These are phyloP conservation scores for Deakozyma indianensis DNA, from an alignment of 805 yeast genomes.

Conservation along the genomic window DNA sequence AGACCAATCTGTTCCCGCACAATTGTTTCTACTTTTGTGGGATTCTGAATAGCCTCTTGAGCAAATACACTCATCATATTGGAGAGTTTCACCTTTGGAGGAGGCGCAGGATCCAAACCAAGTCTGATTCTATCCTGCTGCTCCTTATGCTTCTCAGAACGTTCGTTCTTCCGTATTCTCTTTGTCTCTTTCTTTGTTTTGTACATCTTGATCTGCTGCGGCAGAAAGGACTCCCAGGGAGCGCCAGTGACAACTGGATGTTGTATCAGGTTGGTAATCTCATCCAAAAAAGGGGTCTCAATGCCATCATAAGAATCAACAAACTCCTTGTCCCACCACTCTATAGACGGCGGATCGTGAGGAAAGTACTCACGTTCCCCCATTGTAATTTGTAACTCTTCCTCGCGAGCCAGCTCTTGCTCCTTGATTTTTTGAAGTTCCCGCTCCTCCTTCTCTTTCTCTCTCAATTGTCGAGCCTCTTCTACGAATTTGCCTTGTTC, in stretches of 20 bases:
- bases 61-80: constrained; percentile 81
- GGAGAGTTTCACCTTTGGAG: constrained; percentile 71
- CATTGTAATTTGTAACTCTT: not conserved
- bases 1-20: constrained; percentile 58
- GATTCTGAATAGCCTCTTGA: constrained; percentile 74
- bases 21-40: constrained; percentile 66
- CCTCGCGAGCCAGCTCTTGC: not conserved
- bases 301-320: constrained; percentile 26
- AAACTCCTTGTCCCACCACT: constrained; percentile 82
- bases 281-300: constrained; percentile 10
- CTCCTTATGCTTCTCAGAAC: constrained; percentile 50
- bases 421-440: not conserved
- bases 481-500: not conserved
- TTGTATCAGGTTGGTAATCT: constrained; percentile 32
- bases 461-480: not conserved
- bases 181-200: constrained; percentile 69
- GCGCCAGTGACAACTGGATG: constrained; percentile 63
- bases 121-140: constrained; percentile 62
- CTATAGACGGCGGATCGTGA: constrained; percentile 45
- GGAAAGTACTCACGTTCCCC: constrained; percentile 12
- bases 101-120: constrained; percentile 79
- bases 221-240: constrained; percentile 37
- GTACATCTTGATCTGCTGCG: constrained; percentile 32
- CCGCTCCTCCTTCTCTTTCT: not conserved
- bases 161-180: constrained; percentile 52